Conservation (phyloP, 225 moss, liverwort and hornwort genomes). For the Marchantia polymorpha region DNA sequence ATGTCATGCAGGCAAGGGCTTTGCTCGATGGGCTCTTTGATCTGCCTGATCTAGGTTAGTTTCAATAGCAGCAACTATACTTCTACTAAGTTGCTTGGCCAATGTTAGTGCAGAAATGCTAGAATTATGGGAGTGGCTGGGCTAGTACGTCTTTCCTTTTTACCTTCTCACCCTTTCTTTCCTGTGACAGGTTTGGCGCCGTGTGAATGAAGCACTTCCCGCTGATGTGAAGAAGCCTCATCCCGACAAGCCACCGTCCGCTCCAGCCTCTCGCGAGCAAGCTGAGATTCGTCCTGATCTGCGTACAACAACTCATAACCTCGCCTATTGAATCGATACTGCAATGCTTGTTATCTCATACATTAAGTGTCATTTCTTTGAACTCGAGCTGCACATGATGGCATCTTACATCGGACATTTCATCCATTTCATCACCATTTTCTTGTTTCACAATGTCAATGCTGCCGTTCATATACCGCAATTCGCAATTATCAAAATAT, state of each 20-base stretch:
- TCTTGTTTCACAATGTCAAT: background rate
- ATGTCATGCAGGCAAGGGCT: slow-evolving; percentile 99
- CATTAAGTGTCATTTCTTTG: too few species aligned
- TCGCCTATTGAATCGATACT: too few species aligned
- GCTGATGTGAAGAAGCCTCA: slow-evolving; percentile 65
- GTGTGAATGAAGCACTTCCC: slow-evolving; percentile 81
- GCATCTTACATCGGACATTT: too few species aligned
- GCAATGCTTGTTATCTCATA: too few species aligned
- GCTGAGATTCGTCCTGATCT: slow-evolving; percentile 40
- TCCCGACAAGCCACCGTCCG: slow-evolving; percentile 67
- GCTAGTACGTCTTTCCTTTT: background rate
- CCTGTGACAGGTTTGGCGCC: slow-evolving; percentile 75
- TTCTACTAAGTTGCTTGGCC: slow-evolving; percentile 16
- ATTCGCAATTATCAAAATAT: background rate
- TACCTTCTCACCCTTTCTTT: background rate
- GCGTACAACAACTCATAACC: too few species aligned
- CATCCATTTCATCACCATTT: too few species aligned
- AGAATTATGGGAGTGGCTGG: background rate
- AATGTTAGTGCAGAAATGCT: background rate
- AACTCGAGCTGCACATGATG: too few species aligned
- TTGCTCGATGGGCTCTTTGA: slow-evolving; percentile 95
- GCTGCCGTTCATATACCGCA: background rate
- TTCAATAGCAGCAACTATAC: slow-evolving; percentile 71
- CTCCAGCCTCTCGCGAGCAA: slow-evolving; percentile 46
- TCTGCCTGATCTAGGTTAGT: slow-evolving; percentile 99